Percentiles rank a stretch among this genome's conserved stretches.
phyloP scores from a whole-genome alignment of 2,329 filamentous ascomycete species.

The Neofusicoccum ribis region DNA sequence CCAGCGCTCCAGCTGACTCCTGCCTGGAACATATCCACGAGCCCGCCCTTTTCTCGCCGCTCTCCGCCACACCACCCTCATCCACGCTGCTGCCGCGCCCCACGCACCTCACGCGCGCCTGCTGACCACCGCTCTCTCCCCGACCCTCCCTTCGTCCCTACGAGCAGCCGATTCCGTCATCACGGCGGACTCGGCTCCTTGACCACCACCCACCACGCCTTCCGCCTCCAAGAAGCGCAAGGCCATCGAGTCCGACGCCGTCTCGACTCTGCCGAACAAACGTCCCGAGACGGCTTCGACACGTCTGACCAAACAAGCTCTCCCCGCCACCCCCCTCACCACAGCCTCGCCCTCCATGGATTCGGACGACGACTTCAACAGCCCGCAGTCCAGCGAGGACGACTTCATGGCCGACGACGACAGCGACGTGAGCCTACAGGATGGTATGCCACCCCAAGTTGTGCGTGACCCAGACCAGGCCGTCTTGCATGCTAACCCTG shows the following conservation, averaged over 20 bases:
- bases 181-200: constrained; percentile 37
- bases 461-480: neutral
- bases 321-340: constrained; percentile 36
- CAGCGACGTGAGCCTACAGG: constrained; percentile 61
- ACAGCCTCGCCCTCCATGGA: constrained; percentile 67
- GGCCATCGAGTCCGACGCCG: constrained; percentile 37
- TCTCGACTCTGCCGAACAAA: constrained; percentile 35
- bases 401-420: constrained; percentile 74
- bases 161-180: constrained; percentile 40
- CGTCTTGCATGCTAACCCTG: constrained; percentile 23
- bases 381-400: constrained; percentile 75
- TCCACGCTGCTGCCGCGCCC: constrained; percentile 2
- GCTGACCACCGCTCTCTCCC: neutral
- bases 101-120: neutral
- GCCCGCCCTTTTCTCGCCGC: neutral
- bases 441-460: constrained; percentile 34
- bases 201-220: constrained; percentile 37
- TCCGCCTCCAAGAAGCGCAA: constrained; percentile 40
- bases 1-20: constrained; percentile 15
- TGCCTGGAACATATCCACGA: constrained; percentile 6
- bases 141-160: constrained; percentile 5
- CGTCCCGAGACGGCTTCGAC: constrained; percentile 25
- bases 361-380: constrained; percentile 94
- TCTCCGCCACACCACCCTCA: neutral
- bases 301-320: constrained; percentile 20